Base-by-base conservation (phyloP, 1,284 basidiomycete genomes). In the Pseudozyma hubeiensis region DNA sequence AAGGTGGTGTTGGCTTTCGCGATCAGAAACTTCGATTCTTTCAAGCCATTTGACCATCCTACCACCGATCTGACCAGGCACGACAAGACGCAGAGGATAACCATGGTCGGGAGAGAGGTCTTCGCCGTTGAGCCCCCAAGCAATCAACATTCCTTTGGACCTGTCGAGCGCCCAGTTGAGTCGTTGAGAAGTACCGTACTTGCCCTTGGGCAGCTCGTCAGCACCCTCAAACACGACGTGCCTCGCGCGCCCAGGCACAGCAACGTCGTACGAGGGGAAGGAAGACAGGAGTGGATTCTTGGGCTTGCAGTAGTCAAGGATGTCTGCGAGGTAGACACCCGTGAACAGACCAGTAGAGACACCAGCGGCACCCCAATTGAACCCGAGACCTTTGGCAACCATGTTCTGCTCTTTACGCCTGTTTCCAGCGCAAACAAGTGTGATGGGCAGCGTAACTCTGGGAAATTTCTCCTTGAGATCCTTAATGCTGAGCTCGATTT, bases 401-500 rank as follows among this genome's bases (percentile, higher is more conserved):
- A 90, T 85, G 76, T 91, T 91, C 75, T 91, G 90, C 75, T 91
- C 90, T 78, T 90, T 90, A 11, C 90, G 86, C 4, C 90, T 84
- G 81, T 91, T 91, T 1, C 90, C 90, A 1, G 90, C 90, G 67
- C 90, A 91, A 1, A 89, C 89, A 16, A 91, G 80, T 0, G 90
- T 91, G 41, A 91, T 87, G 4, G 90, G 90, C 3, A 90, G 70
- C 0, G 90, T 91, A 7, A 90, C 87, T 1, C 88, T 85, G 7
- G 86, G 82, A 70, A 90, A 90, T 33, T 78, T 84, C 14, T 80
- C 80, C 56, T 86, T 86, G 17, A 90, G 85, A 14, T 81, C 80
- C 31, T 79, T 58, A 54, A 81, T 79, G 60, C 69, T 75, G 56
- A 81, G 69, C n/a, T 65, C 59, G 30, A 79, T 39, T 49, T 77